Conservation (phyloP, 371 early-diverging fungal genomes). For the Circinella minor region DNA sequence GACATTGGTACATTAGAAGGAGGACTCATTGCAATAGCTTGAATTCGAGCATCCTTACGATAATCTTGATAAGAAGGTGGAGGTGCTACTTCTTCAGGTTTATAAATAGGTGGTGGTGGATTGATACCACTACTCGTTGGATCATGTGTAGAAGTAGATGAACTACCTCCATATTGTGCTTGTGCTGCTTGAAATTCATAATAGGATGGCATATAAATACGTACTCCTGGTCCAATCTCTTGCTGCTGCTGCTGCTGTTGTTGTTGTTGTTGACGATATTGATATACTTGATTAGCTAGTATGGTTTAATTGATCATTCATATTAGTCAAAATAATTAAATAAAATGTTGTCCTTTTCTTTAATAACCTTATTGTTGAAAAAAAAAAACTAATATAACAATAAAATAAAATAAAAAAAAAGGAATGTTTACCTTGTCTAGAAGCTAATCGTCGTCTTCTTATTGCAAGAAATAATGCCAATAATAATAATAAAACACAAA, state of each 20-base stretch:
- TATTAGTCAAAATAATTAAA: background rate
- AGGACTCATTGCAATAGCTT: slow-evolving; percentile 1
- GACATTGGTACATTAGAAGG: background rate
- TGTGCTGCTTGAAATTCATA: slow-evolving; percentile 8
- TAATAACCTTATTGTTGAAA: too few species aligned
- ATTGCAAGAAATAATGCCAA: slow-evolving; percentile 15
- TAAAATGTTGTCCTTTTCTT: background rate
- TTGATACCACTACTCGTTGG: background rate
- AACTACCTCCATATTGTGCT: slow-evolving; percentile 3
- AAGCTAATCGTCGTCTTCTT: slow-evolving; percentile 12
- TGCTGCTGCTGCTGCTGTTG: background rate
- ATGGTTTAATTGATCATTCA: too few species aligned
- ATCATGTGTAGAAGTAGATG: background rate
- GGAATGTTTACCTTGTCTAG: slow-evolving; percentile 4
- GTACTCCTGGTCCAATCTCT: background rate
- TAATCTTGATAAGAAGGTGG: slow-evolving; percentile 32
- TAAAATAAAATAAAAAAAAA: too few species aligned
- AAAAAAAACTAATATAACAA: too few species aligned
- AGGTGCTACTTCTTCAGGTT: slow-evolving; percentile 17
- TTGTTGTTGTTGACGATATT: slow-evolving; percentile 4
- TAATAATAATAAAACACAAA: slow-evolving; percentile 15
- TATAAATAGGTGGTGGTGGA: slow-evolving; percentile 23
- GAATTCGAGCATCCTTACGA: slow-evolving; percentile 21
- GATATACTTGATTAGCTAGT: slow-evolving; percentile 2
- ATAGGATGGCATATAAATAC: slow-evolving; percentile 9